Conservation (phyloP, 2,329 filamentous ascomycete genomes). For the Alternaria longipes region DNA sequence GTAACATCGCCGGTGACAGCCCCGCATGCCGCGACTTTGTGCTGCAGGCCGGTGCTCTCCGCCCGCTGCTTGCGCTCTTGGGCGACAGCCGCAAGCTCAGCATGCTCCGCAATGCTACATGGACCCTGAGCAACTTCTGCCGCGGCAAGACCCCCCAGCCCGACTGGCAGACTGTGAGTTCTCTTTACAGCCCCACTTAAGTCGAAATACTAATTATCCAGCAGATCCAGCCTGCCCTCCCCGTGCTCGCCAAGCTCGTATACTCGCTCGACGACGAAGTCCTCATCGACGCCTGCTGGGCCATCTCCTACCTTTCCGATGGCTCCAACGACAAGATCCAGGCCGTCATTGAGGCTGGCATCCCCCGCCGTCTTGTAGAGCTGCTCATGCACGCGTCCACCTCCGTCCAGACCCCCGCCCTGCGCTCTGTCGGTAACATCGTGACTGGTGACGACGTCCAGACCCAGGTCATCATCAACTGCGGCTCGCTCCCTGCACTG, state of each 20-base stretch:
- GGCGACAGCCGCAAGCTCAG: conserved; percentile 98
- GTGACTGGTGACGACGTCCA: conserved; percentile 98
- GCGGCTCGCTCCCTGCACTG: conserved; percentile 89
- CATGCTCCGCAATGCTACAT: conserved; percentile 98
- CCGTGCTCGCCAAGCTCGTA: conserved; percentile 94
- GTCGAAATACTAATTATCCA: conserved; percentile 17
- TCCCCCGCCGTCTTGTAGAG: conserved; percentile 94
- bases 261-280: conserved; percentile 99
- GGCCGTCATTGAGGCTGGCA: conserved; percentile 97
- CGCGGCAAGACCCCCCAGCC: conserved; percentile 99
- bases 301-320: conserved; percentile 97
- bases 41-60: conserved; percentile 86
- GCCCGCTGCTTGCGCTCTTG: conserved; percentile 86
- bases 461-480: conserved; percentile 99
- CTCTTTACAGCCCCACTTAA: background rate
- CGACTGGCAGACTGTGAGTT: conserved; percentile 91
- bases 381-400: conserved; percentile 98
- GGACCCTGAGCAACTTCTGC: conserved; percentile 99
- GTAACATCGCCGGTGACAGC: conserved; percentile 99
- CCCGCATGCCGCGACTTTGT: conserved; percentile 98
- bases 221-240: conserved; percentile 92
- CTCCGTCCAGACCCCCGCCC: conserved; percentile 95
- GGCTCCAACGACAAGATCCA: conserved; percentile 99
- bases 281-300: conserved; percentile 98
- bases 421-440: conserved; percentile 97